Conservation (phyloP, 2,329 filamentous ascomycete genomes). For the Pseudophaeomoniella oleicola region DNA sequence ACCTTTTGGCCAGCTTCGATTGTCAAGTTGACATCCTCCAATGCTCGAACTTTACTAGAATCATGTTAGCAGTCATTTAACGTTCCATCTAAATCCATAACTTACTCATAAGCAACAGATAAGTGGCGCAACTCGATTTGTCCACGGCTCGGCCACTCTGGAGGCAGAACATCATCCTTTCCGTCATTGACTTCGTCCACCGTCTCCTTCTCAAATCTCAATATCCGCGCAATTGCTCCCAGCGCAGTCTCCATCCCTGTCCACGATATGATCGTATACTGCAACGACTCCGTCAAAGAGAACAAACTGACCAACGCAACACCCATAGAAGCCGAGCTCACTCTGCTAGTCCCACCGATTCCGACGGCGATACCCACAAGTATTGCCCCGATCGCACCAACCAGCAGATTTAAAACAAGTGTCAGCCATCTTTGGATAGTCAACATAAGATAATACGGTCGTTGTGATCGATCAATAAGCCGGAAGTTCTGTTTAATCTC, state of each 20-base stretch:
- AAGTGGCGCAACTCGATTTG: conserved; percentile 2
- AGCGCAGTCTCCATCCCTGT: conserved; percentile 11
- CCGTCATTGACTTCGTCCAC: neutral
- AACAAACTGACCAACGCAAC: conserved; percentile 7
- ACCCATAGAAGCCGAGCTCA: conserved; percentile 1
- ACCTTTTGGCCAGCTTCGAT: conserved; percentile 27
- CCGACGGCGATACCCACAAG: conserved; percentile 1
- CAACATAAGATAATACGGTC: conserved; percentile 27
- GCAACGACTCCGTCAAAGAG: no score
- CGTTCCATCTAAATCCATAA: no score
- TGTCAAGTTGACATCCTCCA: conserved; percentile 31
- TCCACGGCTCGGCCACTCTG: conserved; percentile 1
- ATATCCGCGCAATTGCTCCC: conserved; percentile 11
- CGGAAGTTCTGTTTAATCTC: conserved; percentile 21
- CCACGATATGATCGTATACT: no score
- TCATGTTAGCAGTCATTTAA: no score
- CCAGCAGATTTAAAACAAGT: conserved; percentile 13
- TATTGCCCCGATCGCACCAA: conserved; percentile 16
- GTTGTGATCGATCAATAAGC: conserved; percentile 23
- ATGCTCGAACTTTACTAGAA: no score
- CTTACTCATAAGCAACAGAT: conserved; percentile 3
- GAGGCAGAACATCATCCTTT: conserved; percentile 2
- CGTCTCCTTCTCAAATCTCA: conserved; percentile 6
- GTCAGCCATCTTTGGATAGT: conserved; percentile 26
- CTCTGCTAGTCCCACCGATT: conserved; percentile 1